Base-by-base conservation (phyloP, 108 stramenopile species). In the Cyclotella sp. region DNA sequence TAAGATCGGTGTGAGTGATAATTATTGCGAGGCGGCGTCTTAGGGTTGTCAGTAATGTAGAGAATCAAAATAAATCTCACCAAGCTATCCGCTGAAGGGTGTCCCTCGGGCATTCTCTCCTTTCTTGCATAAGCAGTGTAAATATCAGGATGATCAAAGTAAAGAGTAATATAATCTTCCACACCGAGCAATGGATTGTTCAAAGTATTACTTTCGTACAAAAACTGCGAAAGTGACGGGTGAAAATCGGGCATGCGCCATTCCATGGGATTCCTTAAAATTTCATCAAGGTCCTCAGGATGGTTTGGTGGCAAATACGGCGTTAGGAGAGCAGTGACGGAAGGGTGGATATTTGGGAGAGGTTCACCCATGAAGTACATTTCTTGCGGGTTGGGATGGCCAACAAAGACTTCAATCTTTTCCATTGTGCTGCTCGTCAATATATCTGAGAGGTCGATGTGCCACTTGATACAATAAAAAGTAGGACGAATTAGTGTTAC, bases 221-320 rank as follows among this genome's bases (percentile, higher is more conserved):
- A 41, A 3, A 63, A 41, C 11, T 21, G 12, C 0, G 28, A 13
- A 1, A 68, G 47, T 5, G 26, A 44, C 22, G 68, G 68, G 24
- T 68, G 68, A 40, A 49, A 68, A 29, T 49, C 47, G 18, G 68
- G 51, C 26, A 53, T 52, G 34, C 16, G 52, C 26, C 27, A 49
- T 14, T 68, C 68, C 26, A 39, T 14, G 15, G 65, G 65, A 27
- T 49, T 67, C 15, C 65, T 10, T 19, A 67, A n/a, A 42, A 67
- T 67, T 11, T 67, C 65, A 24, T 67, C 65, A 9, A 67, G 62
- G 62, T 63, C 47, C 21, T 28, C 15, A 46, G 45, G 45, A 67
- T 67, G 65, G 10, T 22, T 26, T 27, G 46, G 65, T 18, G 65
- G 65, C 26, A 67, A 67, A 49, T 24, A 67, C 1, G 44, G 27